Evolutionary conservation across 2,329 filamentous ascomycete species (phyloP), one percentile per base, ranked within the genome.

Genomic region (Apiospora sp.): DNA sequence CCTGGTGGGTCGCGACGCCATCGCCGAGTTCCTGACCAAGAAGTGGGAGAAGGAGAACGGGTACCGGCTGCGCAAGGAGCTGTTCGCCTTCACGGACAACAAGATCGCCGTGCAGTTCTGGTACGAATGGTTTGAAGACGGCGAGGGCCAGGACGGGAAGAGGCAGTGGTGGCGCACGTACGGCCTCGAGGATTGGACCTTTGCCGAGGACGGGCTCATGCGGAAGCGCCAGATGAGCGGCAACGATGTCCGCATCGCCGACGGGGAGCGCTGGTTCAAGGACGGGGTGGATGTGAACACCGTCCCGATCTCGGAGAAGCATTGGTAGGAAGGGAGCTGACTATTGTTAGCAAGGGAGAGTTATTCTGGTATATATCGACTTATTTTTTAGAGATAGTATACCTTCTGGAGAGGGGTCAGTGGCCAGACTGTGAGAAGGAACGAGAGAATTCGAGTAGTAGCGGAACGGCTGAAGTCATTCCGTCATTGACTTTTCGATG

Each of bases 111-210:
- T 97, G 30, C 94, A 97, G 79, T 97, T 96, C 81, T 97, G 94
- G 94, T 97, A 96, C 78, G 92, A 97, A 82, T 95, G 91, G 83
- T 88, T 91, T 75, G 93, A 96, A 78, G 83, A 83, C 10, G 77
- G 86, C 1, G 92, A 92, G 49, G 27, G n/a, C 24, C 4, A 58
- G 27, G 54, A 16, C 14, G 54, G 54, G 27, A 49, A 49, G 46
- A 34, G 58, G 58, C 91, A 94, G 80, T 97, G 94, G 94, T 95
- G 92, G 87, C 87, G 94, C n/a, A 95, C 92, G 64, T 97, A 97
- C 78, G 94, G 94, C 0, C 87, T 97, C 14, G 92, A 94, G 79
- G 92, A 94, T 79, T 94, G 92, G 92, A 94, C 92, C 0, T 94
- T 94, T 81, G 90, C 90, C 0, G 85, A 87, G 1, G 88, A 93